Base-by-base conservation (phyloP, 169 alveolate genomes). In the Plasmodium cynomolgi region DNA sequence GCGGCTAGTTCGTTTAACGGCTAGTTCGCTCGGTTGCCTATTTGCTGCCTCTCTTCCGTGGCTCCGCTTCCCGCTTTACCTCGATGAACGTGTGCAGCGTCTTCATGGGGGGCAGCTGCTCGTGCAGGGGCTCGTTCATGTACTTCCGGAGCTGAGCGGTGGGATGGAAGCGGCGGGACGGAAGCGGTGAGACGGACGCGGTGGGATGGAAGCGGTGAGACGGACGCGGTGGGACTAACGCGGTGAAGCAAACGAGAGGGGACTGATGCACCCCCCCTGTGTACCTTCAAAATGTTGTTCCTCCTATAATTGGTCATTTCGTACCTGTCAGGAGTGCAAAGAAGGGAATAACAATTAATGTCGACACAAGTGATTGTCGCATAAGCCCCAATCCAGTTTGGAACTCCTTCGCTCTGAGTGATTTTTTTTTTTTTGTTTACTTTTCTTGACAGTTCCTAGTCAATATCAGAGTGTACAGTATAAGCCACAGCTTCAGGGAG, bases 261-360 rank as follows among this genome's bases (percentile, higher is more conserved):
- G 33, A 74, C 29, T 29, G 33, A 39, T 37, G 15, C 23, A 4
- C 62, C 13, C 34, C 62, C 81, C 68, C 8, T 56, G 31, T 23
- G 37, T 79, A 88, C 94, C 68, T 88, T 88, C 72, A 88, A 62
- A 79, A 88, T 88, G 80, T 88, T 88, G 50, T 88, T 88, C 72
- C 94, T 88, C 68, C 94, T 88, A 17, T 88, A 88, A 72, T 88
- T 88, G 37, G 94, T 88, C 94, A 88, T 72, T 80, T 88, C 94
- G 72, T 88, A 88, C 37, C 94, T 88, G 39, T 26, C 37, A 5
- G 58, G 75, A 50, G 50, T 26, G n/a, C 17, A 50, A 58, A 6
- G 72, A 47, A 39, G 33, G 33, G 20, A 23, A 26, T 31, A 26
- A 29, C 58, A 50, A 50, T 74, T 29, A 1, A 33, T 47, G 74